Conservation (phyloP, 306 rosid species). For the Prosopis cineraria region DNA sequence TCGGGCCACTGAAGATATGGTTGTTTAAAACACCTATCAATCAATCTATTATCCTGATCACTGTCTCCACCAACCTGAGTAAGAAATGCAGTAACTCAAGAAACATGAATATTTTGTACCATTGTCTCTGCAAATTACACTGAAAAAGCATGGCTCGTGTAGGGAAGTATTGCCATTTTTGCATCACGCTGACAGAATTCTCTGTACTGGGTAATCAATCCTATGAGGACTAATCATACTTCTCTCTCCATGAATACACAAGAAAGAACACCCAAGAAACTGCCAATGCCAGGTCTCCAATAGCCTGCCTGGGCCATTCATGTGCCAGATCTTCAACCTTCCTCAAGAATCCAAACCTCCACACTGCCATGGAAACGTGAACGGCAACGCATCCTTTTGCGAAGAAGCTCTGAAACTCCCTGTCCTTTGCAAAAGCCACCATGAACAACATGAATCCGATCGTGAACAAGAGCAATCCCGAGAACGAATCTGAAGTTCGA, state of each 20-base stretch:
- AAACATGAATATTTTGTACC: background rate
- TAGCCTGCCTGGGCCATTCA: constrained; percentile 74
- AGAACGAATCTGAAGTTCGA: constrained; percentile 80
- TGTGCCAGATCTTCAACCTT: constrained; percentile 64
- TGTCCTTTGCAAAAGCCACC: constrained; percentile 83
- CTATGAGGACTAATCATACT: constrained; percentile 63
- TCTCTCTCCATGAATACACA: constrained; percentile 81
- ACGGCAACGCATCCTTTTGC: constrained; percentile 84
- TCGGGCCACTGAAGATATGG: background rate
- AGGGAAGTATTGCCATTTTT: background rate
- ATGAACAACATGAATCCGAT: constrained; percentile 77
- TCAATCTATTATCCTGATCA: background rate
- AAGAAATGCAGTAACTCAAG: background rate
- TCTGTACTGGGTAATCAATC: background rate
- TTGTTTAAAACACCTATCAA: background rate
- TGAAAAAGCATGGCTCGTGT: background rate
- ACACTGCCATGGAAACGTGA: constrained; percentile 82
- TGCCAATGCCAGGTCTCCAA: constrained; percentile 78
- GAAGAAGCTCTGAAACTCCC: constrained; percentile 84
- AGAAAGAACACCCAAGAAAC: constrained; percentile 79
- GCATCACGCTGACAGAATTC: background rate
- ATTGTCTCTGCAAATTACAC: background rate
- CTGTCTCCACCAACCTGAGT: background rate
- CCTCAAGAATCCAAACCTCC: constrained; percentile 75
- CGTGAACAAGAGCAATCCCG: constrained; percentile 73